Evolutionary conservation across 2,329 filamentous ascomycete genomes (phyloP), one percentile per base, ranked within the genome.

Genomic region (Shiraia sp.): DNA sequence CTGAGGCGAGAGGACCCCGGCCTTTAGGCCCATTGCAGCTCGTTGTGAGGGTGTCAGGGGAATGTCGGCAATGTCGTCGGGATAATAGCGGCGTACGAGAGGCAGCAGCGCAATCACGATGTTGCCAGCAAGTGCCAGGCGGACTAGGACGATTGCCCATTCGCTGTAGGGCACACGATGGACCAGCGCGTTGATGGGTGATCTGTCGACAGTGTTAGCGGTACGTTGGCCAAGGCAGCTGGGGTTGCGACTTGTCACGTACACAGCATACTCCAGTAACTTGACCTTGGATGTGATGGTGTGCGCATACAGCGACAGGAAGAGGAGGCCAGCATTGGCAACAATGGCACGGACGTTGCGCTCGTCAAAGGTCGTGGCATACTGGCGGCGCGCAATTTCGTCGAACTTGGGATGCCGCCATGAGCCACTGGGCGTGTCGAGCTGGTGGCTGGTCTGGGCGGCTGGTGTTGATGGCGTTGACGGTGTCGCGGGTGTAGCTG

Each of bases 361-460:
- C 56, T 91, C 84, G 41, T 85, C 83, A 67, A 97, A 96, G 33
- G 79, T 87, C 10, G 84, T 83, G 14, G 85, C 85, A 66, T 88
- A 85, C 64, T 90, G 88, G 36, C 93, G 84, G 49, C 81, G 80
- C 12, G 87, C 83, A 65, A 99, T 95, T 71, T 97, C 92, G 60
- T 90, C 80, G 52, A 96, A 79, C 50, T 86, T 84, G 24, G 93
- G 93, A 68, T 99, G 93, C 62, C 85, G 82, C 92, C 93, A 99
- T 64, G 85, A 89, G 40, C 92, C 91, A 6, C 88, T 65, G 3
- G 73, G 67, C 8, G 69, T 68, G 37, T 53, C 41, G 9, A 59
- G 46, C 31, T 59, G 48, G n/a, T 45, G 19, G 19, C 19, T 40
- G 16, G 44, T 52, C 36, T 65, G 65, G 2, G 55, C 51, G 10